A percentile compares a stretch with the other conserved stretches of the same genome.
Conservation (phyloP, 148 eudicot genomes). For the Limonium bicolor region DNA sequence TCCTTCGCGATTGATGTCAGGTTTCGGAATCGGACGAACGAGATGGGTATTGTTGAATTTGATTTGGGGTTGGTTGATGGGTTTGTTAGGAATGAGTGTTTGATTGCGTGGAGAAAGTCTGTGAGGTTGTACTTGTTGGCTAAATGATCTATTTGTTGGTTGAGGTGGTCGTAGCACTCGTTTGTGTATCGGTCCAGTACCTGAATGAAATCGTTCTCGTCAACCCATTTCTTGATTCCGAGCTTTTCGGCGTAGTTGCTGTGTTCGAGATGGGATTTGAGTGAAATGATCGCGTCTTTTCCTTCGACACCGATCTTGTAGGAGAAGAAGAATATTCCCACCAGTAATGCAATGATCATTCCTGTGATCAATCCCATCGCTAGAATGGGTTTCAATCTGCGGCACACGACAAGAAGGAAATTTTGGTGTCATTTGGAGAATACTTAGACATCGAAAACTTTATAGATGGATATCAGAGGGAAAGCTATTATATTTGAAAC, state of each 20-base stretch:
- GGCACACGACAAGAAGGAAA: not conserved
- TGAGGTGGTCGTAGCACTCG: conserved; percentile 45
- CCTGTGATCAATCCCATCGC: conserved; percentile 56
- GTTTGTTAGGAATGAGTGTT: conserved; percentile 32
- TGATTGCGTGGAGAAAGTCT: conserved; percentile 37
- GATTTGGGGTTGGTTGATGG: conserved; percentile 18
- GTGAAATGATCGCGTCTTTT: conserved; percentile 51
- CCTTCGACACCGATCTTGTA: conserved; percentile 67
- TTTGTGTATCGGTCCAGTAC: conserved; percentile 50
- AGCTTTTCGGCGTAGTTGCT: conserved; percentile 52
- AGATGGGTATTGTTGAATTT: conserved; percentile 23
- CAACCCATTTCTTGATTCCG: conserved; percentile 55
- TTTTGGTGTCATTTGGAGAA: not conserved
- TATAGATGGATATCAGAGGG: no score
- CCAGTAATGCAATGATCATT: conserved; percentile 41
- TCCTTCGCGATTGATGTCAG: conserved; percentile 9
- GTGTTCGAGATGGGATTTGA: conserved; percentile 45
- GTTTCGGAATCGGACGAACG: conserved; percentile 26
- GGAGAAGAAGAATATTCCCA: conserved; percentile 44
- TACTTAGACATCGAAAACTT: no score
- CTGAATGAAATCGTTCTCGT: conserved; percentile 47
- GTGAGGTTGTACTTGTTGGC: conserved; percentile 61
- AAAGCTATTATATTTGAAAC: no score
- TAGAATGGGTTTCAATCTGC: conserved; percentile 43
- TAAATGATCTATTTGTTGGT: conserved; percentile 44